Conservation (phyloP, 768 basidiomycete genomes). For the Mycena haematopus region DNA sequence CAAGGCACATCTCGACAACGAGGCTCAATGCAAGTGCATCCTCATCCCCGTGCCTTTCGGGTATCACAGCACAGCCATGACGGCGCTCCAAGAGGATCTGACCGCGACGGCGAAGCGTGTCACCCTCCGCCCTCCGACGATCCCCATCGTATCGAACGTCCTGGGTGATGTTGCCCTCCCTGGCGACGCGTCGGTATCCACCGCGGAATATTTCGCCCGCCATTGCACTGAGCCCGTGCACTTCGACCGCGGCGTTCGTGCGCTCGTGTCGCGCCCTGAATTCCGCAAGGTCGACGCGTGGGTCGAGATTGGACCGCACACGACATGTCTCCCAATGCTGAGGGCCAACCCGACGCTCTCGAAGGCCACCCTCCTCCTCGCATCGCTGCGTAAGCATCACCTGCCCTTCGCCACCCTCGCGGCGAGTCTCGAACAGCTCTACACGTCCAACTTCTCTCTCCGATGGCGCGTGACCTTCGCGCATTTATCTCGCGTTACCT, state of each 20-base stretch:
- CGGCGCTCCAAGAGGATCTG: conserved; percentile 56
- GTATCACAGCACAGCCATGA: conserved; percentile 72
- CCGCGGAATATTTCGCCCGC: conserved; percentile 28
- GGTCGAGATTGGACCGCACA: conserved; percentile 75
- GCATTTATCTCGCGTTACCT: conserved; percentile 47
- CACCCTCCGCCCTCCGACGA: conserved; percentile 50
- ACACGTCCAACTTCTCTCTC: conserved; percentile 45
- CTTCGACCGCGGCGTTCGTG: conserved; percentile 58
- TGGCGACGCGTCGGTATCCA: conserved; percentile 57
- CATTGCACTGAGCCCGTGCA: conserved; percentile 66
- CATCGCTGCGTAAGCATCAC: conserved; percentile 53
- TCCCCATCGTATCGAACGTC: conserved; percentile 71
- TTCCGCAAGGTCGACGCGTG: conserved; percentile 48
- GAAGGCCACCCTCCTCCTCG: conserved; percentile 46
- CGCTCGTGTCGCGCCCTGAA: conserved; percentile 43
- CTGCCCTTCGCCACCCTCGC: conserved; percentile 14
- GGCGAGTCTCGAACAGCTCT: conserved; percentile 55
- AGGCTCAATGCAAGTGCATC: conserved; percentile 45
- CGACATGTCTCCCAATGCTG: conserved; percentile 63
- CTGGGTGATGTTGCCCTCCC: conserved; percentile 57
- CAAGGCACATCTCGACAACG: conserved; percentile 45
- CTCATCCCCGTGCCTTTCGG: conserved; percentile 64
- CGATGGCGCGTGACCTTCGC: conserved; percentile 63
- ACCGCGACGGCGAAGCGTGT: conserved; percentile 44
- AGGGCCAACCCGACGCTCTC: conserved; percentile 45